These are phyloP conservation scores for Viola pubescens DNA, from an alignment of 441 rosid species.

Conservation along the genomic window DNA sequence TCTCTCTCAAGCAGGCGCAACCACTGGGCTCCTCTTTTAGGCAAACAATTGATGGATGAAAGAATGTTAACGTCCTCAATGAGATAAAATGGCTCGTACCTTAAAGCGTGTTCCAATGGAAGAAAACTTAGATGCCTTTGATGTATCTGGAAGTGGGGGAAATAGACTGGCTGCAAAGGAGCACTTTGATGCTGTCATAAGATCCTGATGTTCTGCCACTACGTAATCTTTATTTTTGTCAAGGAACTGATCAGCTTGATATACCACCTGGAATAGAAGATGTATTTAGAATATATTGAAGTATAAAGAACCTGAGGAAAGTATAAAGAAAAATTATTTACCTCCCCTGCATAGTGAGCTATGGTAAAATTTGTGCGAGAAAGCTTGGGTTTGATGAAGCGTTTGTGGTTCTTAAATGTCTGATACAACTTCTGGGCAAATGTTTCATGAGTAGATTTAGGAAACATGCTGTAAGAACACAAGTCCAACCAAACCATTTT, in stretches of 20 bases:
- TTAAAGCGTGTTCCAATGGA: slow-evolving; percentile 98
- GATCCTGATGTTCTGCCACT: slow-evolving; percentile 98
- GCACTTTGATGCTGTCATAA: slow-evolving; percentile 76
- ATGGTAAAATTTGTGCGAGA: slow-evolving; percentile 96
- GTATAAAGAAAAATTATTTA: slow-evolving; percentile 22
- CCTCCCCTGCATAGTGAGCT: slow-evolving; percentile 99
- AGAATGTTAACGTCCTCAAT: background rate
- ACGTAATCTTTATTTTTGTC: slow-evolving; percentile 99
- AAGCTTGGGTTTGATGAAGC: slow-evolving; percentile 97
- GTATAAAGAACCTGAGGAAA: slow-evolving; percentile 12
- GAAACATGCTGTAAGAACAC: slow-evolving; percentile 77
- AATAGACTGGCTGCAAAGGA: slow-evolving; percentile 76
- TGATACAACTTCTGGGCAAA: slow-evolving; percentile 98
- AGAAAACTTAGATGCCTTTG: slow-evolving; percentile 96
- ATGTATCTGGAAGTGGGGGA: slow-evolving; percentile 88
- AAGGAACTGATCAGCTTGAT: slow-evolving; percentile 92
- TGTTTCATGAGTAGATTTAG: slow-evolving; percentile 99
- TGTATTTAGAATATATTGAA: slow-evolving; percentile 16
- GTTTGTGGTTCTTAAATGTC: slow-evolving; percentile 88
- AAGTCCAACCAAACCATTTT: slow-evolving; percentile 17
- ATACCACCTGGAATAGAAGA: slow-evolving; percentile 51
- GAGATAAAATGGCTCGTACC: slow-evolving; percentile 30
- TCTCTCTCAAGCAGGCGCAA: background rate
- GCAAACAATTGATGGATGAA: slow-evolving; percentile 4
- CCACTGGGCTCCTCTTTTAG: slow-evolving; percentile 1